Percentiles rank a stretch among this genome's conserved stretches.
Conservation (phyloP, 2,329 filamentous ascomycete genomes). For the Cladosporium sp. region DNA sequence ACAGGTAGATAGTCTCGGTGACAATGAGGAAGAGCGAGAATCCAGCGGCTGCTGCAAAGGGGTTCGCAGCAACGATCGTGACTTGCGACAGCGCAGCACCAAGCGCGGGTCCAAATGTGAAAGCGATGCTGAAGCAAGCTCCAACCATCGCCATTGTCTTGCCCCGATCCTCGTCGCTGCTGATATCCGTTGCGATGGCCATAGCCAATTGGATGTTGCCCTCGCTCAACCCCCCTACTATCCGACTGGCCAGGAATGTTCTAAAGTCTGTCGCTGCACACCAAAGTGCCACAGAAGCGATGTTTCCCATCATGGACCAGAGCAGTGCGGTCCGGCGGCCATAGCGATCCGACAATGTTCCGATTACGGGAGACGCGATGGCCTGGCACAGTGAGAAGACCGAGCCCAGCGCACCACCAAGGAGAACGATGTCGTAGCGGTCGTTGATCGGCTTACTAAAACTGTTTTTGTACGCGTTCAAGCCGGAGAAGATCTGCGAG, state of each 20-base stretch:
- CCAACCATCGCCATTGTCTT: slow-evolving; percentile 96
- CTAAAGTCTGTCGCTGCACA: slow-evolving; percentile 90
- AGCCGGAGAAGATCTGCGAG: slow-evolving; percentile 73
- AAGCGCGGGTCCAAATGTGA: slow-evolving; percentile 91
- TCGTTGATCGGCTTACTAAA: slow-evolving; percentile 93
- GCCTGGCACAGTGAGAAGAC: slow-evolving; percentile 93
- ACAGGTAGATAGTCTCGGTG: slow-evolving; percentile 84
- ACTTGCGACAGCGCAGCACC: slow-evolving; percentile 83
- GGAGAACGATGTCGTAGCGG: slow-evolving; percentile 92
- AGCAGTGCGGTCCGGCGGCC: slow-evolving; percentile 85
- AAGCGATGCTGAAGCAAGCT: slow-evolving; percentile 94
- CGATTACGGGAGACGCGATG: slow-evolving; percentile 87
- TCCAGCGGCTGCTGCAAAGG: slow-evolving; percentile 88
- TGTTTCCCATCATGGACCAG: slow-evolving; percentile 90
- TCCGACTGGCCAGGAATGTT: slow-evolving; percentile 88
- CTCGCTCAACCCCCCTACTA: slow-evolving; percentile 91
- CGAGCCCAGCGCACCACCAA: slow-evolving; percentile 90
- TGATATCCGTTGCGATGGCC: slow-evolving; percentile 95
- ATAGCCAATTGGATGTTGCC: slow-evolving; percentile 96
- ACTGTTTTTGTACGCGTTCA: slow-evolving; percentile 92
- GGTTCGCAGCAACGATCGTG: slow-evolving; percentile 77
- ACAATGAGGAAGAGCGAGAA: slow-evolving; percentile 85
- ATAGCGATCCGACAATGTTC: slow-evolving; percentile 81
- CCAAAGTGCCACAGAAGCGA: slow-evolving; percentile 91
- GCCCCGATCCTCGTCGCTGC: slow-evolving; percentile 77